These are phyloP conservation scores for Alternaria novae-zelandiae DNA, from an alignment of 2,329 filamentous ascomycete species.

Conservation along the genomic window DNA sequence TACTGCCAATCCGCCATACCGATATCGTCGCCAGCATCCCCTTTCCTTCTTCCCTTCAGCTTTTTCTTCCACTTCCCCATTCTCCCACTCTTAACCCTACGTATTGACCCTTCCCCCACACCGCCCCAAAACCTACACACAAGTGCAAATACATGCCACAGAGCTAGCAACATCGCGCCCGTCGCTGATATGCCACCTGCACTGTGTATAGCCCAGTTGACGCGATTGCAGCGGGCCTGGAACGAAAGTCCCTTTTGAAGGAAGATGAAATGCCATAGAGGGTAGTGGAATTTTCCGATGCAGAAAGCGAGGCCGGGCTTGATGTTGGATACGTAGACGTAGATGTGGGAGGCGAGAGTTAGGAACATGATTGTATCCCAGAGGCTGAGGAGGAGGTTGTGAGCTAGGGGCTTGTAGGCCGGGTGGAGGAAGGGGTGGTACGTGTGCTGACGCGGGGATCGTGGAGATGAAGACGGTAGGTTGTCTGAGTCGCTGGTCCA, in stretches of 20 bases:
- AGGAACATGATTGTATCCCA: neutral
- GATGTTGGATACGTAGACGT: neutral
- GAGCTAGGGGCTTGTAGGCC: neutral
- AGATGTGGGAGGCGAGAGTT: neutral
- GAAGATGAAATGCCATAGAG: neutral
- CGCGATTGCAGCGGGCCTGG: constrained; percentile 1
- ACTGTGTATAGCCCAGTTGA: constrained; percentile 1
- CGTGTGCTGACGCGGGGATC: neutral
- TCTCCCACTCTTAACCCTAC: neutral
- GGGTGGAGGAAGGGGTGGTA: neutral
- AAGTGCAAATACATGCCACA: neutral
- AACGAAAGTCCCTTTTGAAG: neutral
- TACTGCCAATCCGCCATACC: neutral
- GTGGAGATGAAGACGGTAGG: neutral
- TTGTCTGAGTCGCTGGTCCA: neutral
- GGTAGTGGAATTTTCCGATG: neutral
- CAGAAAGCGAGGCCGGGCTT: neutral
- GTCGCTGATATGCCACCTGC: constrained; percentile 5
- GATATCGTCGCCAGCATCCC: neutral
- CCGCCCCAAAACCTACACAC: neutral
- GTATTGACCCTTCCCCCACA: neutral
- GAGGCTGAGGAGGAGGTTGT: neutral
- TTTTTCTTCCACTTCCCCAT: too few relatives aligned
- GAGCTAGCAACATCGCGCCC: neutral
- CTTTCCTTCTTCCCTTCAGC: neutral